Base-by-base conservation (phyloP, 495 filamentous ascomycete genomes). In the Talaromyces nanjingensis region DNA sequence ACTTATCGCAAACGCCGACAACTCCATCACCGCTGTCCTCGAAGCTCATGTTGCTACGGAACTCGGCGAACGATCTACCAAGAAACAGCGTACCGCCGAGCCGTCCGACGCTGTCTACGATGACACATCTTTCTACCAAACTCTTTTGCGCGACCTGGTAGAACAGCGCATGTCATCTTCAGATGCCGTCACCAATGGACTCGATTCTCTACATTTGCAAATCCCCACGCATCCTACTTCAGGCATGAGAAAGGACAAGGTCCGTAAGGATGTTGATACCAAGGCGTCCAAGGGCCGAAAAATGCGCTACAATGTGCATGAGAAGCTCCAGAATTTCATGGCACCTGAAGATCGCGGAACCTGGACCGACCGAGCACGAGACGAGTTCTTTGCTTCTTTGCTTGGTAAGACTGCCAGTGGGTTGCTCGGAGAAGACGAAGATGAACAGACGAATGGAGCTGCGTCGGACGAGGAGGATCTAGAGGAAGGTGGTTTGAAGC, bases 321-420 rank as follows among this genome's bases (percentile, higher is more conserved):
- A 98, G 78, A 98, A 97, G 75, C 74, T 98, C 65, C 90, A 94
- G 79, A 97, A 97, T 77, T 98, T 98, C 71, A 97, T 97, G 93
- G 93, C 92, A 31, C 89, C 93, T 0, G 90, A 96, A 72, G 90
- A 96, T 71, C 77, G 89, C 31, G 82, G 87, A 3, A 71, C 66
- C 12, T 97, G 93, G 93, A 89, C 90, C 58, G 81, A 85, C 60
- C 81, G 84, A 60, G 90, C 91, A 45, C 85, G 91, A 60, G 90
- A 91, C 70, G 85, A 96, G 69, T 87, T 98, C 70, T 97, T 98
- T 77, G 88, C 87, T 33, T 89, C 91, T 34, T 74, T 98, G 70
- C 86, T 98, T 62, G 96, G 94, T 16, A 73, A 70, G 60, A 75
- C 76, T 59, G 86, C 89, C 70, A 91, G 87, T 72, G 79, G 91